phyloP scores from a whole-genome alignment of 805 yeast genomes.

The Lipomyces yamanashiensis region DNA sequence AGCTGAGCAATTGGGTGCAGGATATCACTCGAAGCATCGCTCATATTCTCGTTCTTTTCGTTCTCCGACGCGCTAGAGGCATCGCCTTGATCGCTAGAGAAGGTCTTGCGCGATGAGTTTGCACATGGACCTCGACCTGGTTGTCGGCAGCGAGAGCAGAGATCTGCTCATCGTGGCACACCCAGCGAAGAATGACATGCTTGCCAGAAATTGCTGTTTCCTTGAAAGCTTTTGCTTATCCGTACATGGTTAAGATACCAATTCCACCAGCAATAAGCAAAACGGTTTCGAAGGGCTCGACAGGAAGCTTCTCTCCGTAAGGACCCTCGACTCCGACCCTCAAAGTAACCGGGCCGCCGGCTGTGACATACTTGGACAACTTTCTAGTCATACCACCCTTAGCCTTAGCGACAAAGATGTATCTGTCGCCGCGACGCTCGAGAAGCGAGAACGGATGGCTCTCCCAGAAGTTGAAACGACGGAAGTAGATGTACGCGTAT shows the following conservation, averaged over 20 bases:
- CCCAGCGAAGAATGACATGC: slow-evolving; percentile 25
- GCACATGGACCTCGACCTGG: slow-evolving; percentile 17
- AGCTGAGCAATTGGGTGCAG: not conserved
- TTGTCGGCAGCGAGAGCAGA: not conserved
- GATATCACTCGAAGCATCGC: not conserved
- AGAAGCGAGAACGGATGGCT: slow-evolving; percentile 31
- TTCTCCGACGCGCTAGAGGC: not conserved
- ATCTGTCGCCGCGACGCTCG: slow-evolving; percentile 12
- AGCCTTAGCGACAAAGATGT: slow-evolving; percentile 17
- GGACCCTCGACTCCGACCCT: slow-evolving; percentile 58
- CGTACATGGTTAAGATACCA: slow-evolving; percentile 62
- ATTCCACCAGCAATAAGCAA: slow-evolving; percentile 67
- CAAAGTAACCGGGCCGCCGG: not conserved
- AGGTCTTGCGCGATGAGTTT: slow-evolving; percentile 3
- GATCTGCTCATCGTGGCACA: slow-evolving; percentile 15
- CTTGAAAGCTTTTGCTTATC: slow-evolving; percentile 48
- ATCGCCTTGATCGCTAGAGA: not conserved
- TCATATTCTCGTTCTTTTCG: slow-evolving; percentile 14
- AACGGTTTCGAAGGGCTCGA: slow-evolving; percentile 53
- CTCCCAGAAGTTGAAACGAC: slow-evolving; percentile 26
- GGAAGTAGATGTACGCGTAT: slow-evolving; percentile 32
- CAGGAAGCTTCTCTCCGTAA: slow-evolving; percentile 57
- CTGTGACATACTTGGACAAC: slow-evolving; percentile 11
- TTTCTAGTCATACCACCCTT: slow-evolving; percentile 23
- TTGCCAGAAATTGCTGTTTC: slow-evolving; percentile 2